Base-by-base conservation (phyloP, 139 green algal species). In the Asterochloris sp. region DNA sequence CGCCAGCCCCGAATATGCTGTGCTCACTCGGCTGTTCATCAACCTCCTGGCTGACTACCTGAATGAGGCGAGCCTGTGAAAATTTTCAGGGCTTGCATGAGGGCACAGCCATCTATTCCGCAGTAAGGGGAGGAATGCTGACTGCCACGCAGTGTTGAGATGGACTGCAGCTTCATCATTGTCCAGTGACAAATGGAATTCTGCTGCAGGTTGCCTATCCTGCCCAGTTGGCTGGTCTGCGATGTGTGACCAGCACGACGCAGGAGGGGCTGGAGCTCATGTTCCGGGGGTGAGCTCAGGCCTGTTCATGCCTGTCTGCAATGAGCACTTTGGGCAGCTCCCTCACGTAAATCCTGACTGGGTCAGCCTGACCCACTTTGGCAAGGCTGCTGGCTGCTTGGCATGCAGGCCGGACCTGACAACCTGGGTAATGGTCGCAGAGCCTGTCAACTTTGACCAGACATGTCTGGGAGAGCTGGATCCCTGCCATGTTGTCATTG, bases 221-320 rank as follows among this genome's bases (percentile, higher is more conserved):
- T 61, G 95, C 95, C 47, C 90, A 97, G 82, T 87, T 98, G 78
- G 95, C 96, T 29, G 94, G 94, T 0, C 89, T 98, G 27, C 76
- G 81, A 66, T 91, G 89, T 28, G 73, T 74, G n/a, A 68, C 86
- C 64, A 73, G 78, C 9, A 38, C 80, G 77, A 88, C 85, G 11
- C 82, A 62, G 0, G 67, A 64, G 12, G 88, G 88, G 16, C 80
- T 93, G 62, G 66, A 89, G 38, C 13, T 92, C 10, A 76, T 38
- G 21, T 79, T 79, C 47, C n/a, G 21, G n/a, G 74, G 74, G 74
- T 79, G 74, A n/a, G 74, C 29, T 15, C 74, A 38, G 23, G 14
- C 27, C 74, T 38, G 27, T 62, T 62, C 74, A 64, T 79, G 28
- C 21, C 15, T 16, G 15, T 26, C 21, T 26, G 15, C n/a, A 77